phyloP scores from a whole-genome alignment of 2,329 filamentous ascomycete species.

The Pseudopithomyces chartarum region DNA sequence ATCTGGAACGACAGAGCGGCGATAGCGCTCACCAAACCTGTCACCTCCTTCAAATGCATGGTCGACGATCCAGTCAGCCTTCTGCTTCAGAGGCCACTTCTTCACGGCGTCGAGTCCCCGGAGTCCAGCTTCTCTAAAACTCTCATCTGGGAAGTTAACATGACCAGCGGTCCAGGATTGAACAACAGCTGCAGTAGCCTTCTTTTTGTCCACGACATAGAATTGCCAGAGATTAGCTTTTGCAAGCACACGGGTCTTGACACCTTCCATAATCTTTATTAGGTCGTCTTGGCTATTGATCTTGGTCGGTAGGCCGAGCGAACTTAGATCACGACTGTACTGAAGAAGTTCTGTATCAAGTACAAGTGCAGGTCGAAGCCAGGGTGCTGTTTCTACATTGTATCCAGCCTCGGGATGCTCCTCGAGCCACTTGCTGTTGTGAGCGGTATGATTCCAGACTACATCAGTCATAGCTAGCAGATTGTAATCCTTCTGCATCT shows the following conservation, averaged over 20 bases:
- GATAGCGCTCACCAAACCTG: slow-evolving; percentile 78
- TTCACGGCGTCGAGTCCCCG: slow-evolving; percentile 60
- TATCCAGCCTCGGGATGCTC: slow-evolving; percentile 96
- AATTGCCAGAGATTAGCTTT: slow-evolving; percentile 89
- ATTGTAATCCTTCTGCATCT: slow-evolving; percentile 82
- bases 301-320: slow-evolving; percentile 75
- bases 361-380: slow-evolving; percentile 69
- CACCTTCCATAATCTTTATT: slow-evolving; percentile 77
- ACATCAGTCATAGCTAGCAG: slow-evolving; percentile 92
- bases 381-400: slow-evolving; percentile 87
- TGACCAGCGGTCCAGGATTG: slow-evolving; percentile 72
- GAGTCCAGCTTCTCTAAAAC: slow-evolving; percentile 53
- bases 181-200: slow-evolving; percentile 70
- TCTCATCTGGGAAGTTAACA: slow-evolving; percentile 59
- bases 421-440: slow-evolving; percentile 93
- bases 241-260: slow-evolving; percentile 80
- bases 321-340: slow-evolving; percentile 65
- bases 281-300: slow-evolving; percentile 75
- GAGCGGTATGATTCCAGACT: slow-evolving; percentile 95
- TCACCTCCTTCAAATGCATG: slow-evolving; percentile 74
- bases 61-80: slow-evolving; percentile 68
- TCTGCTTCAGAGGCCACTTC: slow-evolving; percentile 61
- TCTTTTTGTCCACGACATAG: slow-evolving; percentile 81
- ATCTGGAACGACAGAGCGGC: slow-evolving; percentile 70
- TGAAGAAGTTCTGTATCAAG: slow-evolving; percentile 76